Base-by-base conservation (phyloP, 1,284 basidiomycete genomes). In the Erythrobasidium hasegawianum region DNA sequence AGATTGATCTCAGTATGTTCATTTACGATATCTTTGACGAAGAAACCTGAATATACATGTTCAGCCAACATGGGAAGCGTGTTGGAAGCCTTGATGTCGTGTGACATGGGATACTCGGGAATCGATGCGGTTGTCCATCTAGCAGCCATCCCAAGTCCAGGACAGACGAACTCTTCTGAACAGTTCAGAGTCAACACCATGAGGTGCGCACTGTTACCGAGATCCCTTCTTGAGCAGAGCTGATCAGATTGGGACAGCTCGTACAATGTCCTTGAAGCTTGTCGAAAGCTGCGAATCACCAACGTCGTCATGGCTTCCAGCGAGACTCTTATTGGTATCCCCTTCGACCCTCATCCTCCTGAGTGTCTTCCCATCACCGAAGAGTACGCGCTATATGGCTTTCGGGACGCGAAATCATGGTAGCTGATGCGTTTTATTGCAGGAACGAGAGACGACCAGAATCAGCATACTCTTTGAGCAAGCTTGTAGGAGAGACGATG, bases 181-280 rank as follows among this genome's bases (percentile, higher is more conserved):
- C 73, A 78, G 27, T 78, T 77, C 72, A 75, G 76, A 49, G 77
- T 73, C 56, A 79, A 79, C 59, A 76, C 76, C 24, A 54, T 68
- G 66, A 59, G 61, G 59, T 61, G 29, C 9, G 59, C 45, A n/a
- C 8, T 47, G 7, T 18, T 18, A 14, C n/a, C n/a, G 22, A 7
- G 4, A 4, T 4, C 4, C 16, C 14, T 18, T 5, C n/a, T 18
- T 5, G 8, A 47, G 5, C 22, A 24, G 22, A 24, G 45, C 45
- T 38, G 16, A 24, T 29, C n/a, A 24, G 16, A 9, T 52, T 29
- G 8, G 1, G 14, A 7, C 16, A 68, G 71, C 47, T 78, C 78
- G 1, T 79, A 79, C 72, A 78, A 79, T 68, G 75, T 79, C 50
- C 73, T 79, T 54, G 78, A 79, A 70, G 77, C 78, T 0, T 71